Percentiles rank a stretch among this genome's conserved stretches.
Evolutionary conservation across 176 grass and related monocot species (phyloP).

Genomic region (Pontederia paniculata): DNA sequence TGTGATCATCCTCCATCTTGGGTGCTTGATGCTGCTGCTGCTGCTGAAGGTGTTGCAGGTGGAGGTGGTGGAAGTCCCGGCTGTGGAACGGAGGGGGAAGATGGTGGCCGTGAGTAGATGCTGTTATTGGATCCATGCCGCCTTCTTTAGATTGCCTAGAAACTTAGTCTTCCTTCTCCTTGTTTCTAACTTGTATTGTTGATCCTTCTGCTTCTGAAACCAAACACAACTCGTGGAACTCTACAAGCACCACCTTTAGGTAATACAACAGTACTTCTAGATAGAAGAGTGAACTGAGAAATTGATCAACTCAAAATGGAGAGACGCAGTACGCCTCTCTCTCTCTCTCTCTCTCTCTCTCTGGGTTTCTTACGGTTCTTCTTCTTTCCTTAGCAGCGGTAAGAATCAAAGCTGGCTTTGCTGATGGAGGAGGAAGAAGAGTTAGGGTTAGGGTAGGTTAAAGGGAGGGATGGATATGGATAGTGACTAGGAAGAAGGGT

Average conservation of each 20-base stretch:
- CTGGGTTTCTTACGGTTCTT: too few relatives aligned
- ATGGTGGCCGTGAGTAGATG: slow-evolving; percentile 37
- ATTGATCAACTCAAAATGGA: too few relatives aligned
- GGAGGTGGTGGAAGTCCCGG: slow-evolving; percentile 42
- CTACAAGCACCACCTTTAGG: too few relatives aligned
- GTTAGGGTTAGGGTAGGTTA: slow-evolving; percentile 19
- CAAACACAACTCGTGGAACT: too few relatives aligned
- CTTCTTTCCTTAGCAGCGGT: too few relatives aligned
- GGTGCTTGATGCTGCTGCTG: slow-evolving; percentile 36
- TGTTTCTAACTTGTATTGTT: neutral
- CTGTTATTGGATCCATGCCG: slow-evolving; percentile 69
- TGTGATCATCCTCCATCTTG: slow-evolving; percentile 23
- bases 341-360: too few relatives aligned
- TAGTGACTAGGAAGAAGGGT: too few relatives aligned
- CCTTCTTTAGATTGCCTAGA: neutral
- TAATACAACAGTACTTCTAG: too few relatives aligned
- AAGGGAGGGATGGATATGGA: neutral
- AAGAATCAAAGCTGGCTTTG: too few relatives aligned
- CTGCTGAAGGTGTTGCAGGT: slow-evolving; percentile 31
- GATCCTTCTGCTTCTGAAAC: neutral
- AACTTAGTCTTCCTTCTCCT: neutral
- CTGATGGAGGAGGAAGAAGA: slow-evolving; percentile 3
- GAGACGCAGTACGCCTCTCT: too few relatives aligned
- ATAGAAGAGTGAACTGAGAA: too few relatives aligned
- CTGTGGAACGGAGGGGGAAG: slow-evolving; percentile 38